Percentiles rank a stretch among this genome's conserved stretches.
These are phyloP conservation scores for Avena atlantica DNA, from an alignment of 176 grass and related monocot species.

Conservation along the genomic window DNA sequence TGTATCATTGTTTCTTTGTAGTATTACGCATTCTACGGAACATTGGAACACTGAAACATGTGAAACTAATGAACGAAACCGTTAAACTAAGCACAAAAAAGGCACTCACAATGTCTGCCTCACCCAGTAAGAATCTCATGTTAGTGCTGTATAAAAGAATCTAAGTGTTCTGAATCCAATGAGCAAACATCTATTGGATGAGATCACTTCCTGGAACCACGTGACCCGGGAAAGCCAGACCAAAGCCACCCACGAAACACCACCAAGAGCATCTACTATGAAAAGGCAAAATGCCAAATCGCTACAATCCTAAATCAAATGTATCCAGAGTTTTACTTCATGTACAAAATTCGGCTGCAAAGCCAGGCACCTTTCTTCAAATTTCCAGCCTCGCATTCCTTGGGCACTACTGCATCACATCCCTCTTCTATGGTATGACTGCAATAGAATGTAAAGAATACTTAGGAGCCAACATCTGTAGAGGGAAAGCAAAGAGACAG, in stretches of 20 bases:
- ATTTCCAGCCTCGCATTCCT: not conserved
- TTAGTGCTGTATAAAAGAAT: not conserved
- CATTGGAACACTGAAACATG: too few relatives aligned
- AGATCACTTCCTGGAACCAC: not conserved
- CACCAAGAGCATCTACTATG: not conserved
- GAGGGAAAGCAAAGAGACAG: not conserved
- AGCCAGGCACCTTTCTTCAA: not conserved
- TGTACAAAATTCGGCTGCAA: not conserved
- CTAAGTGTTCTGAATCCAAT: not conserved
- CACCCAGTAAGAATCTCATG: too few relatives aligned
- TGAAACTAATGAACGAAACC: too few relatives aligned
- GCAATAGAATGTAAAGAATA: not conserved
- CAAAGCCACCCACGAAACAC: not conserved
- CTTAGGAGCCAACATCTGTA: not conserved
- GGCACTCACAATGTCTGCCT: too few relatives aligned
- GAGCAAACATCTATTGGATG: not conserved
- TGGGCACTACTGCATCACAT: not conserved
- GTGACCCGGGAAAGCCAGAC: not conserved
- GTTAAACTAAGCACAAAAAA: too few relatives aligned
- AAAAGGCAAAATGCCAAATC: not conserved
- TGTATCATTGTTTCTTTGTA: too few relatives aligned
- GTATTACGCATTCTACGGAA: too few relatives aligned
- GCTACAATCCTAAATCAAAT: not conserved
- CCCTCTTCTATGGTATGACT: not conserved
- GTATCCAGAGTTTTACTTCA: not conserved